phyloP scores from a whole-genome alignment of 1,284 basidiomycete species.

The Malassezia obtusa region DNA sequence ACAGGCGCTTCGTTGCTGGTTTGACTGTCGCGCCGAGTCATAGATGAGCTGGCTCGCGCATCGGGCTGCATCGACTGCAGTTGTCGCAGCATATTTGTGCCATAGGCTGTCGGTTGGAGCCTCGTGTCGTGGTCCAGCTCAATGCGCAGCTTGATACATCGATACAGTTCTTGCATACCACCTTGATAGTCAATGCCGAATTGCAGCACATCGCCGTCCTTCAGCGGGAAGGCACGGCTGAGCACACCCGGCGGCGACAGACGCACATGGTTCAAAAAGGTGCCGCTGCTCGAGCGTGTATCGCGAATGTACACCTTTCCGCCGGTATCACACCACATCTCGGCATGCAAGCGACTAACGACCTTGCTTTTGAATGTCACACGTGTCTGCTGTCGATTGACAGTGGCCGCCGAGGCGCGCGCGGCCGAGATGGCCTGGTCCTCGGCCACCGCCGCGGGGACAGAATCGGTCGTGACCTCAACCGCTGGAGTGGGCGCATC shows the following conservation, averaged over 20 bases:
- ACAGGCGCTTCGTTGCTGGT: background rate
- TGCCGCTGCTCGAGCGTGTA: conserved; percentile 80
- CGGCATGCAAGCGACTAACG: conserved; percentile 84
- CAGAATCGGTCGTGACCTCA: background rate
- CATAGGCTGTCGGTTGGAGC: conserved; percentile 78
- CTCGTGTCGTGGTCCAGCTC: conserved; percentile 78
- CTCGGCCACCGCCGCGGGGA: background rate
- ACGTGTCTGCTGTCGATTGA: conserved; percentile 30
- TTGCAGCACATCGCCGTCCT: conserved; percentile 90
- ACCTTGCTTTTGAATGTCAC: conserved; percentile 93
- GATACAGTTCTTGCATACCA: conserved; percentile 91
- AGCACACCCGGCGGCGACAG: conserved; percentile 74
- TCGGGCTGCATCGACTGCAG: conserved; percentile 59
- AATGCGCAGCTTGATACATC: conserved; percentile 91
- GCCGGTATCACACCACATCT: conserved; percentile 68
- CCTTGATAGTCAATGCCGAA: conserved; percentile 97
- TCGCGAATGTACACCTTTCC: conserved; percentile 77
- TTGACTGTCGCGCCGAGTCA: conserved; percentile 4
- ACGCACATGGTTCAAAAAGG: conserved; percentile 89
- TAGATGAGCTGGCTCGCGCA: background rate
- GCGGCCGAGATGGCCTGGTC: conserved; percentile 47
- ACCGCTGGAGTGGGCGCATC: background rate
- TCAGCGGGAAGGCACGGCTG: conserved; percentile 62
- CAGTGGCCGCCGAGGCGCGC: conserved; percentile 14
- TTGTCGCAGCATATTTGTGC: conserved; percentile 71